Percentiles rank a stretch among this genome's conserved stretches.
These are phyloP conservation scores for Drechslerella stenobrocha DNA, from an alignment of 2,329 filamentous ascomycete genomes.

Conservation along the genomic window DNA sequence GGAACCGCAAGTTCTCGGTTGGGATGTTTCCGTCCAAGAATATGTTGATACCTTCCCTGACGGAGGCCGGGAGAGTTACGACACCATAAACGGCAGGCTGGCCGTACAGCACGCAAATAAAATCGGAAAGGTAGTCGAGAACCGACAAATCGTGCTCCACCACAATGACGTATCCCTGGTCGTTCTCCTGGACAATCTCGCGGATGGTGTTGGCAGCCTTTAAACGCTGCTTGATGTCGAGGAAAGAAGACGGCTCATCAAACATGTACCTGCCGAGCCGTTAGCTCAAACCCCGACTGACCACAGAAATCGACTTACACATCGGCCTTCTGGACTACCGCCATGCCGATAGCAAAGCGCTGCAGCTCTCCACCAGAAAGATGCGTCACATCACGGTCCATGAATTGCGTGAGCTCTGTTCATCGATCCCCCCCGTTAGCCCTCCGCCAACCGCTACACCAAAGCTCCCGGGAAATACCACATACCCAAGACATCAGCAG, in stretches of 20 bases:
- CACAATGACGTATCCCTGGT: constrained; percentile 82
- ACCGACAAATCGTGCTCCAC: constrained; percentile 99
- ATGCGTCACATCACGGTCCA: constrained; percentile 84
- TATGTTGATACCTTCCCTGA: constrained; percentile 98
- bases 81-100: constrained; percentile 96
- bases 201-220: constrained; percentile 90
- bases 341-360: constrained; percentile 93
- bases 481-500: constrained; percentile 73
- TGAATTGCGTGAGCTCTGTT: constrained; percentile 79
- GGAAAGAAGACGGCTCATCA: constrained; percentile 96
- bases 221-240: constrained; percentile 98
- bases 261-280: constrained; percentile 90
- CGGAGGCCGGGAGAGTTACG: constrained; percentile 90
- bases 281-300: background rate
- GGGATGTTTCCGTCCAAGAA: constrained; percentile 98
- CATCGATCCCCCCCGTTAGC: constrained; percentile 19
- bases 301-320: constrained; percentile 61
- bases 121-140: constrained; percentile 97
- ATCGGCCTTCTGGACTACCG: constrained; percentile 93
- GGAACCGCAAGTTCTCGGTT: constrained; percentile 97
- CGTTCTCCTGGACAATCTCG: constrained; percentile 80
- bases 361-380: constrained; percentile 98
- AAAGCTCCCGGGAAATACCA: background rate
- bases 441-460: constrained; percentile 18
- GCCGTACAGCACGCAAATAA: constrained; percentile 95